Evolutionary conservation across 1,284 basidiomycete genomes (phyloP).

Genomic region (Laetiporus sulphureus): DNA sequence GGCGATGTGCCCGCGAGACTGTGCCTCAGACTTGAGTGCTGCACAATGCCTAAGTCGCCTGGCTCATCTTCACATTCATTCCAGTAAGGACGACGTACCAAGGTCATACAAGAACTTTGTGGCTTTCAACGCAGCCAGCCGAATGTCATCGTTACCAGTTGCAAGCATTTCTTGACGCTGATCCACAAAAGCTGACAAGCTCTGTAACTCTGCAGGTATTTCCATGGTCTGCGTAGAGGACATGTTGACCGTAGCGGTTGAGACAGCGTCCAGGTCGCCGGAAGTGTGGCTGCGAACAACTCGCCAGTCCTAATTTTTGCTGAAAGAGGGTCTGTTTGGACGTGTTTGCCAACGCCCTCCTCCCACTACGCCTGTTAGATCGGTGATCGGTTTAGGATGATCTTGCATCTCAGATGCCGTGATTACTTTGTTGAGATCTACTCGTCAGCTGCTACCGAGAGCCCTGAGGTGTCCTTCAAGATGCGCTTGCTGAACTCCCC

Average conservation of each 20-base stretch:
- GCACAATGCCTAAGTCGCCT: too few relatives aligned
- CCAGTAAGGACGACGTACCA: constrained; percentile 49
- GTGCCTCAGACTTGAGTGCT: constrained; percentile 62
- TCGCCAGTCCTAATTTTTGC: too few relatives aligned
- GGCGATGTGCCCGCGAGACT: constrained; percentile 59
- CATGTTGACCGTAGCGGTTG: constrained; percentile 3
- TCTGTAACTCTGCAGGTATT: constrained; percentile 35
- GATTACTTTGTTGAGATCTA: too few relatives aligned
- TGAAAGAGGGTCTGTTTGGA: constrained; percentile 7
- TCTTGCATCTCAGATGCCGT: constrained; percentile 13
- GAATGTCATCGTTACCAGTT: constrained; percentile 49
- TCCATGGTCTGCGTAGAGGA: constrained; percentile 9
- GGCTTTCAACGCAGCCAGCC: constrained; percentile 56
- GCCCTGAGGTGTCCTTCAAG: too few relatives aligned
- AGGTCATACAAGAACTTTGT: constrained; percentile 78
- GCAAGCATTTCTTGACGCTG: constrained; percentile 48
- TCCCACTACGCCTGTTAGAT: constrained; percentile 5
- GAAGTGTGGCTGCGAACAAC: neutral
- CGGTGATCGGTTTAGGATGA: constrained; percentile 1
- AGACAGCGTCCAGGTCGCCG: neutral
- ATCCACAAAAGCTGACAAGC: constrained; percentile 49
- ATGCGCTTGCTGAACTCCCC: too few relatives aligned
- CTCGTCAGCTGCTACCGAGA: too few relatives aligned
- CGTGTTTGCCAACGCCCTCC: constrained; percentile 14
- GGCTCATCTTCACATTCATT: too few relatives aligned